Percentiles rank a stretch among this genome's conserved stretches.
phyloP scores from a whole-genome alignment of 2,329 filamentous ascomycete genomes.

The Cladosporium cucumerinum region DNA sequence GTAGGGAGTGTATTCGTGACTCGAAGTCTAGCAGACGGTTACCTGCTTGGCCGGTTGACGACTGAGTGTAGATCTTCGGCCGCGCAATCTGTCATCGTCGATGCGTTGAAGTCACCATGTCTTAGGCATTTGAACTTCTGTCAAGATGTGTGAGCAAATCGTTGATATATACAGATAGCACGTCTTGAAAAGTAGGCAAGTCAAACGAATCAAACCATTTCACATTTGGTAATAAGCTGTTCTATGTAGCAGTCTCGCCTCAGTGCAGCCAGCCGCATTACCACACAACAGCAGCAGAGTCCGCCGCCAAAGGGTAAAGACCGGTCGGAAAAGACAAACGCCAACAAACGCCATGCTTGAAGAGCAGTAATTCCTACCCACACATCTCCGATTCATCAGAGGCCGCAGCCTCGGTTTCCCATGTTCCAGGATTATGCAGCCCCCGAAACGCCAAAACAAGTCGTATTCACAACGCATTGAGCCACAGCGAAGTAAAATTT shows the following conservation, averaged over 20 bases:
- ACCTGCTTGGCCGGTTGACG: neutral
- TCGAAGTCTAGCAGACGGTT: neutral
- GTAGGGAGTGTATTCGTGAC: neutral
- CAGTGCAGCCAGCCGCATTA: neutral
- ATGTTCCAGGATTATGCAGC: slow-evolving; percentile 11
- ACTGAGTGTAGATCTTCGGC: neutral
- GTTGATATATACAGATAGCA: neutral
- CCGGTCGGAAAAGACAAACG: neutral
- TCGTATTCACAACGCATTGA: slow-evolving; percentile 5
- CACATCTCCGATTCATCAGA: neutral
- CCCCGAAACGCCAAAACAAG: slow-evolving; percentile 3
- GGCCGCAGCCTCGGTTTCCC: slow-evolving; percentile 14
- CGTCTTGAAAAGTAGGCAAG: neutral
- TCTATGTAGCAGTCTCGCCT: neutral
- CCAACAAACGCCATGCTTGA: slow-evolving; percentile 18
- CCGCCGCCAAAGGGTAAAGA: neutral
- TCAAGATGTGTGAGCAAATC: neutral
- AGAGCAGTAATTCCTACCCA: neutral
- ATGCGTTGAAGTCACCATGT: neutral
- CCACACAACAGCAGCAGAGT: neutral
- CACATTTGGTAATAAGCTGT: neutral
- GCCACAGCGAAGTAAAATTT: neutral
- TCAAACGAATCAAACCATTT: neutral
- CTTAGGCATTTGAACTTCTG: neutral
- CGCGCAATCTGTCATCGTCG: neutral